Base-by-base conservation (phyloP, 129 eudicot genomes). In the Flaveria robusta region DNA sequence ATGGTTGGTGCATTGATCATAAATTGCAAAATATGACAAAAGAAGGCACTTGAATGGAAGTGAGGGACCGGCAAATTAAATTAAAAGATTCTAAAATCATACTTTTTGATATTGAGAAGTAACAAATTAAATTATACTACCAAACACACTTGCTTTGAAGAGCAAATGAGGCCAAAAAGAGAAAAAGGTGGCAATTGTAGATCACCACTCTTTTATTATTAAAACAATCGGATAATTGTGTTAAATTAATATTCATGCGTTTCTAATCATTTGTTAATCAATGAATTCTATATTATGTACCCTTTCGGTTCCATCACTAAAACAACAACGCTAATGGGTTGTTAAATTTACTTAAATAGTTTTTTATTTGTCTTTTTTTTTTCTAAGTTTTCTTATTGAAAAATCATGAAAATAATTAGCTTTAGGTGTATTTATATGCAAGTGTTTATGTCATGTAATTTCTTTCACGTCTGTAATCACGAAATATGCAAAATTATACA, bases 161-260 rank as follows among this genome's bases (percentile, higher is more conserved):
- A 60, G 71, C 77, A 70, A 59, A 60, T 70, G 77, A 78, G 65
- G 77, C 82, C 82, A 78, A 78, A 78, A 78, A 78, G 71, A 70
- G 77, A 64, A 46, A 49, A 18, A 62, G 70, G 77, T 70, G 77
- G 70, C 71, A 78, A 37, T 58, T 9, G 67, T 68, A 77, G 69
- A 68, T 31, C 65, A 70, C 71, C 77, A 62, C 68, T 14, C 5
- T 67, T 23, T 34, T 42, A 67, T 18, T 19, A 9, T 18, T 37
- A 62, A 19, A 12, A 49, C 11, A 20, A 69, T 50, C 19, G 81
- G 76, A 77, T 77, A 56, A 77, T 45, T 45, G 46, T 77, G 58
- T 55, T 77, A 52, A 63, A 65, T 75, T 39, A 63, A 65, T 75
- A 66, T 65, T 51, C 39, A 47, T n/a, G 55, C 68, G 34, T 9